Percentiles rank a stretch among this genome's conserved stretches.
Conservation (phyloP, 129 eudicot species). For the Dittrichia graveolens region DNA sequence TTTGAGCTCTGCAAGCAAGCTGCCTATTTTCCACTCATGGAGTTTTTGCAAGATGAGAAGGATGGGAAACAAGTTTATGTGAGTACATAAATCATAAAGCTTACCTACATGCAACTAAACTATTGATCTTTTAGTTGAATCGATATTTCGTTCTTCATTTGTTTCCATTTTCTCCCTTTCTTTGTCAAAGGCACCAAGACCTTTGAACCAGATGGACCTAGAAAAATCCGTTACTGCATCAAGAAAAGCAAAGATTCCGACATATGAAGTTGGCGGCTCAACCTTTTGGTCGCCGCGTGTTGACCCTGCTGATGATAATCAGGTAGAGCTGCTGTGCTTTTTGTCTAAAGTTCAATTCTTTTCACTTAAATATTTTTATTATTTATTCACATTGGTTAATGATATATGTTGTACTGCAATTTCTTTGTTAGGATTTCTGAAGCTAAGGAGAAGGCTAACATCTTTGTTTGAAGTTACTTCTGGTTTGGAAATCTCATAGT, state of each 20-base stretch:
- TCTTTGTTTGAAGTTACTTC: slow-evolving; percentile 5
- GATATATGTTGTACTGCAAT: background rate
- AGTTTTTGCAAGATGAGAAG: slow-evolving; percentile 49
- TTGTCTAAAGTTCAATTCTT: background rate
- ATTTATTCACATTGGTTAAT: background rate
- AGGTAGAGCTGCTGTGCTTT: slow-evolving; percentile 26
- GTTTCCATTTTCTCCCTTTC: background rate
- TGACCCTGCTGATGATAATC: slow-evolving; percentile 29
- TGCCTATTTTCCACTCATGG: slow-evolving; percentile 52
- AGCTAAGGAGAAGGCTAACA: slow-evolving; percentile 26
- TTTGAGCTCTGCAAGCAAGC: slow-evolving; percentile 62
- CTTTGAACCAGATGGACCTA: slow-evolving; percentile 49
- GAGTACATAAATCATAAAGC: slow-evolving; percentile 24
- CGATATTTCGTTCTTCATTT: background rate
- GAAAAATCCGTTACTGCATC: slow-evolving; percentile 44
- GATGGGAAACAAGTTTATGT: slow-evolving; percentile 44
- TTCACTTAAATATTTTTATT: background rate
- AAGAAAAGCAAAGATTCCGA: slow-evolving; percentile 40
- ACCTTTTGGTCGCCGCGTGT: slow-evolving; percentile 32
- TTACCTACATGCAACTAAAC: background rate
- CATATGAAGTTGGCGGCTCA: slow-evolving; percentile 39
- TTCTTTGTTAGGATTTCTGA: slow-evolving; percentile 25
- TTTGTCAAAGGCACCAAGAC: slow-evolving; percentile 40
- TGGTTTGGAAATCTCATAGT: slow-evolving; percentile 21
- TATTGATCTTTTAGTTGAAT: background rate